Percentiles rank a stretch among this genome's conserved stretches.
Evolutionary conservation across 2,329 filamentous ascomycete genomes (phyloP).

Genomic region (Neoarthrinium moseri): DNA sequence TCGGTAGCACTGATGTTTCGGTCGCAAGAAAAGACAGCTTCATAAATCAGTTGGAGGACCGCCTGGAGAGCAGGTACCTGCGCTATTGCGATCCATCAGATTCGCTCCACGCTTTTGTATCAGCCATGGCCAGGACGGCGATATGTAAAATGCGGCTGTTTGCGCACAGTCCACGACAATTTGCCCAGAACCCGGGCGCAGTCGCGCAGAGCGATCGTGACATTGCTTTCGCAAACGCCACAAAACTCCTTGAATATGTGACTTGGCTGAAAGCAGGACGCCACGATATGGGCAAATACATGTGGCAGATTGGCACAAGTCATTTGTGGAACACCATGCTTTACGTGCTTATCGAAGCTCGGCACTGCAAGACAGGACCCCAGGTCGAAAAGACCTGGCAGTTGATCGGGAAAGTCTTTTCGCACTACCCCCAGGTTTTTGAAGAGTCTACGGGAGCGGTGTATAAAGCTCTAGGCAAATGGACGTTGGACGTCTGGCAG

Average conservation of each 20-base stretch:
- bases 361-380: conserved; percentile 21
- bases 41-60: conserved; percentile 32
- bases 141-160: conserved; percentile 21
- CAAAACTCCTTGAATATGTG: conserved; percentile 19
- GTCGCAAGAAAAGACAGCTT: conserved; percentile 15
- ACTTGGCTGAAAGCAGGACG: conserved; percentile 15
- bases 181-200: conserved; percentile 12
- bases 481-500: conserved; percentile 27
- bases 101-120: conserved; percentile 16
- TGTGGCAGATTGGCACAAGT: conserved; percentile 23
- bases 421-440: conserved; percentile 19
- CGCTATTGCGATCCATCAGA: conserved; percentile 32
- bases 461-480: conserved; percentile 22
- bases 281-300: conserved; percentile 22
- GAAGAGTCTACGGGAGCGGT: conserved; percentile 19
- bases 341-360: conserved; percentile 27
- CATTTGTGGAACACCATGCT: conserved; percentile 29
- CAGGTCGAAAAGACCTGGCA: conserved; percentile 26
- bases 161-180: conserved; percentile 18
- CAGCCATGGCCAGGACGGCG: conserved; percentile 14
- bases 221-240: conserved; percentile 19
- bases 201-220: conserved; percentile 18
- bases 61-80: conserved; percentile 33
- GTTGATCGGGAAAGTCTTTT: conserved; percentile 22
- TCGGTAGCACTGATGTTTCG: conserved; percentile 11